These are phyloP conservation scores for Nicotiana undulata DNA, from an alignment of 257 asterid genomes.

Conservation along the genomic window DNA sequence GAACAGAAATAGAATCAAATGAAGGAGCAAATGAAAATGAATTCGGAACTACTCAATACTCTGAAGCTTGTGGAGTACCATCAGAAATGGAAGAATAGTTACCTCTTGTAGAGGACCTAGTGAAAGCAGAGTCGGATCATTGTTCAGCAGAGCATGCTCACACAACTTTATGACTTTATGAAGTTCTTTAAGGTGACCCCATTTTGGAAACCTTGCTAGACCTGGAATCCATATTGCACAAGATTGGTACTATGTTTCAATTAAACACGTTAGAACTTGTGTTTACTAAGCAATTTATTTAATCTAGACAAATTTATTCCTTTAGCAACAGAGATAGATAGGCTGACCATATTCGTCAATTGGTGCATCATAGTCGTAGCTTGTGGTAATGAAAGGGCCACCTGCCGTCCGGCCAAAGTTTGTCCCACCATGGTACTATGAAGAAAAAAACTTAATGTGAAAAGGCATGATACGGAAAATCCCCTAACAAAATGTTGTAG, in stretches of 20 bases:
- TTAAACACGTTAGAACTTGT: neutral
- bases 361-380: conserved; percentile 96
- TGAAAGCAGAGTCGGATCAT: conserved; percentile 34
- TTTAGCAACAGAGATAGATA: neutral
- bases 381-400: conserved; percentile 92
- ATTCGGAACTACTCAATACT: neutral
- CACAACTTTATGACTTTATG: conserved; percentile 72
- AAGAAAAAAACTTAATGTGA: neutral
- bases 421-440: conserved; percentile 94
- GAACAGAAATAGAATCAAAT: neutral
- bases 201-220: conserved; percentile 73
- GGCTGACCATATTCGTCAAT: conserved; percentile 82
- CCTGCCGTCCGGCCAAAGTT: conserved; percentile 97
- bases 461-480: neutral
- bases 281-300: neutral
- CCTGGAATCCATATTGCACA: conserved; percentile 42
- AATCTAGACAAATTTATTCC: neutral
- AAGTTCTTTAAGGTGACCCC: conserved; percentile 94
- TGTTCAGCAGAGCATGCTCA: conserved; percentile 59
- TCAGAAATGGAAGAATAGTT: neutral
- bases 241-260: conserved; percentile 9
- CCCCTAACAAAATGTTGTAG: neutral
- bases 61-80: neutral
- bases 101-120: conserved; percentile 86
- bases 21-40: neutral